phyloP scores from a whole-genome alignment of 345 rosid species.

The Populus alba region DNA sequence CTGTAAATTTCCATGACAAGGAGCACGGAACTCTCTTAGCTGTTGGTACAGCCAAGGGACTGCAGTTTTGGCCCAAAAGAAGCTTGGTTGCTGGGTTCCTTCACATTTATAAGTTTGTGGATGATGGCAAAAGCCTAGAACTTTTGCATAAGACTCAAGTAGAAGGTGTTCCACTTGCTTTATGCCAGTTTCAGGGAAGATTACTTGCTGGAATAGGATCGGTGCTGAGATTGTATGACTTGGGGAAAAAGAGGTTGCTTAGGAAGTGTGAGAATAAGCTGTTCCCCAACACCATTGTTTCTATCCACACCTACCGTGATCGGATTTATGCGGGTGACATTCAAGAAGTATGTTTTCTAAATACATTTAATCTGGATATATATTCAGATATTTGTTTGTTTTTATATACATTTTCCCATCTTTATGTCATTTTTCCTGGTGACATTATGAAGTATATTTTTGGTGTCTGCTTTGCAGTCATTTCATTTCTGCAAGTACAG shows the following conservation, averaged over 20 bases:
- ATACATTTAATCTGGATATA: neutral
- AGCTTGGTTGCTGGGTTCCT: constrained; percentile 68
- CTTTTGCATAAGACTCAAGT: constrained; percentile 97
- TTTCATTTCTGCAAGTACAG: constrained; percentile 99
- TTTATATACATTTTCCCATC: neutral
- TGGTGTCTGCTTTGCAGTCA: constrained; percentile 54
- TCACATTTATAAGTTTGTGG: constrained; percentile 87
- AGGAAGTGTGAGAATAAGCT: constrained; percentile 96
- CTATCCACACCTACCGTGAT: constrained; percentile 85
- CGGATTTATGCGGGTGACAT: constrained; percentile 93
- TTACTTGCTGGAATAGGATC: constrained; percentile 87
- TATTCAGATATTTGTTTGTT: neutral
- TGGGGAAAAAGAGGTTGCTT: constrained; percentile 87
- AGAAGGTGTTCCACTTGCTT: constrained; percentile 86
- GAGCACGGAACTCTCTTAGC: constrained; percentile 90
- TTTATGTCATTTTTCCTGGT: neutral
- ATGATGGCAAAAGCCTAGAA: constrained; percentile 78
- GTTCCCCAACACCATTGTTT: constrained; percentile 76
- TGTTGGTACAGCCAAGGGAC: constrained; percentile 89
- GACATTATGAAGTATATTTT: neutral
- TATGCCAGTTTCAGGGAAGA: constrained; percentile 96
- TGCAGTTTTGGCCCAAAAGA: constrained; percentile 87
- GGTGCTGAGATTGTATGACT: constrained; percentile 82
- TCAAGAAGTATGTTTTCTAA: constrained; percentile 64
- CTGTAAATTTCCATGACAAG: constrained; percentile 93